These are phyloP conservation scores for Naganishia sp. DNA, from an alignment of 1,284 basidiomycete species.

Conservation along the genomic window DNA sequence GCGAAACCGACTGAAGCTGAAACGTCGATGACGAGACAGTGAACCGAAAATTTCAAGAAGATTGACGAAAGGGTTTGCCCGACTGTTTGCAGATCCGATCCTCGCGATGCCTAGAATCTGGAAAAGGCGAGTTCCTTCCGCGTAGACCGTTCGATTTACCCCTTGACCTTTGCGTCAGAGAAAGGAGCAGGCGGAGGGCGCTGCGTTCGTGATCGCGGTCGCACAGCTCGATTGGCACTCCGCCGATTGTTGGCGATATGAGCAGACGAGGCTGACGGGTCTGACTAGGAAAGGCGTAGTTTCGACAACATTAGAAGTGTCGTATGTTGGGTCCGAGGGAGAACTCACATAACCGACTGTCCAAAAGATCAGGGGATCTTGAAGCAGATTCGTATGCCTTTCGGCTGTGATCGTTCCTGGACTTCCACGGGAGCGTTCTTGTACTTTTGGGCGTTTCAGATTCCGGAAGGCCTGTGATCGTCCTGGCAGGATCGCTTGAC, in stretches of 20 bases:
- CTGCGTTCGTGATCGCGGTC: too few relatives aligned
- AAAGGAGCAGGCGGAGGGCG: too few relatives aligned
- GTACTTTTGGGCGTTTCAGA: background rate
- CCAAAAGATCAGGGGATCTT: background rate
- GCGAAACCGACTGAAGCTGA: background rate
- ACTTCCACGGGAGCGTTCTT: background rate
- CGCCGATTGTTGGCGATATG: too few relatives aligned
- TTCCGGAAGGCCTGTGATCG: background rate
- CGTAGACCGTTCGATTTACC: background rate
- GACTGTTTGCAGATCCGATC: background rate
- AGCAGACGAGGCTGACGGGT: background rate
- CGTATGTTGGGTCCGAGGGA: background rate
- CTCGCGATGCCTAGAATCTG: slow-evolving; percentile 2
- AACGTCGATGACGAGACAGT: slow-evolving; percentile 1
- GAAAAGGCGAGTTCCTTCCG: slow-evolving; percentile 8
- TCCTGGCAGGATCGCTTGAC: slow-evolving; percentile 1
- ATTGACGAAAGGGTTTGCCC: slow-evolving; percentile 12
- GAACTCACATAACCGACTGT: background rate
- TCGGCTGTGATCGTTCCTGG: slow-evolving; percentile 13
- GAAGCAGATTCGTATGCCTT: background rate
- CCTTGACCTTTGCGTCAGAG: too few relatives aligned
- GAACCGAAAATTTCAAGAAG: slow-evolving; percentile 11
- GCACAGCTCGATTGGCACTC: too few relatives aligned
- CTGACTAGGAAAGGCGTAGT: background rate
- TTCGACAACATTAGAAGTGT: background rate